Conservation (phyloP, 805 yeast genomes). For the Metschnikowia arizonensis region DNA sequence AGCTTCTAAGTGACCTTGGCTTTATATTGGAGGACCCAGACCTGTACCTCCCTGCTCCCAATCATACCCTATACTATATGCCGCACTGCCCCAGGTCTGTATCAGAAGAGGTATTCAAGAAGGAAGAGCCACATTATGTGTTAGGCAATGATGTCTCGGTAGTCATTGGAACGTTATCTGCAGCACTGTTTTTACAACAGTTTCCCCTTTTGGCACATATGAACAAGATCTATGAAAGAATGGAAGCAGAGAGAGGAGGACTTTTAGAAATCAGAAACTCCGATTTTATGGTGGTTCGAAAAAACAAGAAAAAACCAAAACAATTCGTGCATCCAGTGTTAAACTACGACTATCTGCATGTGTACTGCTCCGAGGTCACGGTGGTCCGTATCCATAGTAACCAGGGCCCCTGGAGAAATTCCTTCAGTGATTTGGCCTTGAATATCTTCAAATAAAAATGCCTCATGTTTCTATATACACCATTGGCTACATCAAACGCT, state of each 20-base stretch:
- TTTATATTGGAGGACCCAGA: constrained; percentile 16
- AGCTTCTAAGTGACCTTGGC: constrained; percentile 18
- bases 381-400: constrained; percentile 20
- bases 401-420: constrained; percentile 22
- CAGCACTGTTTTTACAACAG: constrained; percentile 36
- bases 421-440: constrained; percentile 19
- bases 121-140: constrained; percentile 34
- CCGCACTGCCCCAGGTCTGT: constrained; percentile 72
- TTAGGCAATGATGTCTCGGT: constrained; percentile 50
- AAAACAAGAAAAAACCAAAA: constrained; percentile 19
- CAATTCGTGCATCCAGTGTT: constrained; percentile 29
- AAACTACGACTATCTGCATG: constrained; percentile 25
- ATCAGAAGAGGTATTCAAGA: constrained; percentile 38
- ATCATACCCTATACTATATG: constrained; percentile 45
- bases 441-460: constrained; percentile 6
- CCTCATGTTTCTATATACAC: background rate
- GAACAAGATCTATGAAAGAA: constrained; percentile 19
- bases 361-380: constrained; percentile 29
- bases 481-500: constrained; percentile 6
- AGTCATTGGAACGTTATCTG: constrained; percentile 53
- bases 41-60: background rate
- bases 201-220: constrained; percentile 45
- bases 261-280: no score
- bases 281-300: constrained; percentile 22
- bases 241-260: background rate